Evolutionary conservation across 1,139 yeast genomes (phyloP), one percentile per base, ranked within the genome.

Genomic region (Taphrina populina): DNA sequence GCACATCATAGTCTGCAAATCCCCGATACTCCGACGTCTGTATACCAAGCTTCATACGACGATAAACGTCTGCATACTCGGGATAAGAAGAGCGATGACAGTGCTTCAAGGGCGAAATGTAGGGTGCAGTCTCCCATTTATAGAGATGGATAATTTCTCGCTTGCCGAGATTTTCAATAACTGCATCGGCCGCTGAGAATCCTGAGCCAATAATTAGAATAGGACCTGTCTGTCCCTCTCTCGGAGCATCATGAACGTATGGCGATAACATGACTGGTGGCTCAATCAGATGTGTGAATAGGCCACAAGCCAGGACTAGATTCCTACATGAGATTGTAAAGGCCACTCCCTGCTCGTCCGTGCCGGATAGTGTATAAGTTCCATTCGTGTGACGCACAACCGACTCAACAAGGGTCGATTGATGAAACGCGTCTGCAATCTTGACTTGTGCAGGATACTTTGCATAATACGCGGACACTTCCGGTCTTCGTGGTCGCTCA

Each of bases 111-210:
- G 70, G 70, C 17, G 66, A 63, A 3, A 65, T 65, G 32, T 54
- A 57, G 23, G 36, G 52, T 11, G 59, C 61, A 10, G 62, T 60
- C 26, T 61, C 60, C 71, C 71, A 69, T 39, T 64, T 63, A 61
- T 59, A 69, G 4, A 69, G 52, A 56, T 69, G 72, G 10, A 67
- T 52, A n/a, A 59, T 40, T 24, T 47, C 56, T 32, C 52, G 47
- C 21, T 13, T 19, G 8, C 29, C 41, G 19, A 57, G 53, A 4
- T 39, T 49, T 23, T 59, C 54, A 2, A 59, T 53, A 10, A 69
- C 59, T 0, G 70, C 69, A 40, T 69, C 72, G 1, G 72, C 72
- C 0, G 72, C 71, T 4, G 71, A 66, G 24, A 69, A 68, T 1
- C 72, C 72, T 1, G 70, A 63, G 0, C 72, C 72, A n/a, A 69